Base-by-base conservation (phyloP, 352 stramenopile species). In the Lagenidium giganteum region DNA sequence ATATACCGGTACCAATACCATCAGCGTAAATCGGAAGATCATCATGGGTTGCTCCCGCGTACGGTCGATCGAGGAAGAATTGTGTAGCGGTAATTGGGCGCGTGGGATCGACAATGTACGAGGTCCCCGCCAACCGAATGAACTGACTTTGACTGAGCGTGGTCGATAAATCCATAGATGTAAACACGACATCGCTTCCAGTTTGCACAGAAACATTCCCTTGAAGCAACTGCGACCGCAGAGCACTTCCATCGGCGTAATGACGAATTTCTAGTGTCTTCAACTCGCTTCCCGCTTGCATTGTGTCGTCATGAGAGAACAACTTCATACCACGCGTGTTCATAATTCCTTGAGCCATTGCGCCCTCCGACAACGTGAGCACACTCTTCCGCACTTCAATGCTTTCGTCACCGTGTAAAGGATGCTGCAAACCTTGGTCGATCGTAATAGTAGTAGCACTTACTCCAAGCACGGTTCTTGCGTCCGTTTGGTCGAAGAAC, bases 1-100 rank as follows among this genome's bases (percentile, higher is more conserved):
- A 36, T 38, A 84, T 57, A 0, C 65, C 65, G 6, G 67, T 61
- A 3, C 67, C 71, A 25, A 84, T 57, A 2, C 67, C 67, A 39
- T 81, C 67, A 20, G 78, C 36, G 45, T 61, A 72, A 31, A 84
- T 67, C 2, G 67, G 67, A 27, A 84, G 50, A 18, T 80, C 67
- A 22, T 75, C 58, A 34, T 64, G 74, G 3, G 51, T 72, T 26
- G 58, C 57, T 8, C 71, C 71, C 22, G 62, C 60, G 36, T 66
- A 84, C 3, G 49, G 57, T 24, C 71, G 67, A 39, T 81, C 71
- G 18, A 84, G 41, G 30, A 58, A 73, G 50, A 81, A 79, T 4
- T 48, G 33, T 14, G 53, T 67, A 5, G 55, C 12, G 3, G 57
- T 66, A 20, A 68, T 41, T 13, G 51, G 21, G 5, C 61, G 64